Conservation (phyloP, 1,284 basidiomycete species). For the Malassezia caprae region DNA sequence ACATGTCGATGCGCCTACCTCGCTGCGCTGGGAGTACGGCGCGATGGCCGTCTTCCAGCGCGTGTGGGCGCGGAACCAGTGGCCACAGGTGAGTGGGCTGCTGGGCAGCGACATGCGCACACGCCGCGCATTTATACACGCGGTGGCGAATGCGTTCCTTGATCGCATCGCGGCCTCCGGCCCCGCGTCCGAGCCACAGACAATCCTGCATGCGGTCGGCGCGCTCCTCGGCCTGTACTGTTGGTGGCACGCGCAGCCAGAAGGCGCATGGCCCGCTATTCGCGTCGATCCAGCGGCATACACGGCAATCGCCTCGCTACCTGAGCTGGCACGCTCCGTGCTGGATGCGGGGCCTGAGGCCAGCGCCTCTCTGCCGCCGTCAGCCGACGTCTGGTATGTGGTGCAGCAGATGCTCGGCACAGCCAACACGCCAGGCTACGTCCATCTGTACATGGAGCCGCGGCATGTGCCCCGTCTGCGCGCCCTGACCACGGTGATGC, state of each 20-base stretch:
- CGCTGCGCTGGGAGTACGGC: constrained; percentile 15
- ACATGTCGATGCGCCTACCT: background rate
- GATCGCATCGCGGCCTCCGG: background rate
- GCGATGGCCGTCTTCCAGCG: constrained; percentile 16
- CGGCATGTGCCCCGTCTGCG: background rate
- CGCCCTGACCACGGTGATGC: constrained; percentile 2
- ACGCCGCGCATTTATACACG: constrained; percentile 2
- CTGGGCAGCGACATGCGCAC: background rate
- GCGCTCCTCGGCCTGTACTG: constrained; percentile 5
- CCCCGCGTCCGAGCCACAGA: background rate
- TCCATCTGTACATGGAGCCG: background rate
- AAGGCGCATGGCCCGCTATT: background rate
- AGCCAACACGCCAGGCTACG: background rate
- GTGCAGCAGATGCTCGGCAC: constrained; percentile 3
- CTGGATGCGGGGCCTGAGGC: background rate
- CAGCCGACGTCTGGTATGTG: constrained; percentile 8
- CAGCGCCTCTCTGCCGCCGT: background rate
- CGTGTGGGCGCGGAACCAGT: constrained; percentile 15
- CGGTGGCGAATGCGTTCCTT: constrained; percentile 2
- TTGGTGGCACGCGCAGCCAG: constrained; percentile 4
- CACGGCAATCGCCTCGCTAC: background rate
- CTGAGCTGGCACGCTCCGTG: constrained; percentile 6
- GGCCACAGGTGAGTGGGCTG: background rate
- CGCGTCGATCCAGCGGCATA: background rate
- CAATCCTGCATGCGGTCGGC: constrained; percentile 5